Percentiles rank a stretch among this genome's conserved stretches.
Evolutionary conservation across 257 asterid genomes (phyloP).

Genomic region (Thymus mandschuricus): DNA sequence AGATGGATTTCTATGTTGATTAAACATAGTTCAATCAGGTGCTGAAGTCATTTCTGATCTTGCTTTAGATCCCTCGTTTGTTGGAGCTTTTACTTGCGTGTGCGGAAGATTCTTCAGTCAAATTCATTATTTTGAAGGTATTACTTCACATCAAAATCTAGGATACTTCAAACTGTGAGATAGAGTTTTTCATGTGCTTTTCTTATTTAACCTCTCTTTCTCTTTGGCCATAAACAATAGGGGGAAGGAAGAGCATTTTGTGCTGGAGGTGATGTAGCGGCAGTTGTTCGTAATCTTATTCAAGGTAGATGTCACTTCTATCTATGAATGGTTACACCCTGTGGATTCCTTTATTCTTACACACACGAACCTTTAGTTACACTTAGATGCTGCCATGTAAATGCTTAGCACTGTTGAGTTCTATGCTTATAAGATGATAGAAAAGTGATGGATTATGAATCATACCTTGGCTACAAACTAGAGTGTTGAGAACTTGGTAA

Average conservation of each 20-base stretch:
- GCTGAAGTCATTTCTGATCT: constrained; percentile 30
- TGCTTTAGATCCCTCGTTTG: constrained; percentile 65
- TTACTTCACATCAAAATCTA: neutral
- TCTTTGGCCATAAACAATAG: constrained; percentile 35
- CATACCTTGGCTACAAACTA: constrained; percentile 20
- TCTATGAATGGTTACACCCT: neutral
- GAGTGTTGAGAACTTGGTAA: constrained; percentile 2
- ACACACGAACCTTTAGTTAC: constrained; percentile 20
- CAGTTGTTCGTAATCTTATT: constrained; percentile 60
- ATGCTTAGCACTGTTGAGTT: neutral
- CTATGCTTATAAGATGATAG: constrained; percentile 23
- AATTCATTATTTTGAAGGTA: constrained; percentile 83
- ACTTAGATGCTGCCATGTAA: neutral
- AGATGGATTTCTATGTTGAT: constrained; percentile 3
- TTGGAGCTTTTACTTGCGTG: constrained; percentile 61
- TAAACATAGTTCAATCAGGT: neutral
- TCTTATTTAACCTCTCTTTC: constrained; percentile 11
- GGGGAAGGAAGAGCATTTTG: constrained; percentile 92
- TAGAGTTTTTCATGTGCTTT: neutral
- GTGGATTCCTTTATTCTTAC: constrained; percentile 15
- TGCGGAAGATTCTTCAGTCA: constrained; percentile 65
- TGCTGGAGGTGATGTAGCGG: constrained; percentile 94
- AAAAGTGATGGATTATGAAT: constrained; percentile 9
- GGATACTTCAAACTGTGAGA: neutral
- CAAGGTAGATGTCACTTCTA: constrained; percentile 45